Conservation (phyloP, 257 asterid species). For the Phtheirospermum japonicum region DNA sequence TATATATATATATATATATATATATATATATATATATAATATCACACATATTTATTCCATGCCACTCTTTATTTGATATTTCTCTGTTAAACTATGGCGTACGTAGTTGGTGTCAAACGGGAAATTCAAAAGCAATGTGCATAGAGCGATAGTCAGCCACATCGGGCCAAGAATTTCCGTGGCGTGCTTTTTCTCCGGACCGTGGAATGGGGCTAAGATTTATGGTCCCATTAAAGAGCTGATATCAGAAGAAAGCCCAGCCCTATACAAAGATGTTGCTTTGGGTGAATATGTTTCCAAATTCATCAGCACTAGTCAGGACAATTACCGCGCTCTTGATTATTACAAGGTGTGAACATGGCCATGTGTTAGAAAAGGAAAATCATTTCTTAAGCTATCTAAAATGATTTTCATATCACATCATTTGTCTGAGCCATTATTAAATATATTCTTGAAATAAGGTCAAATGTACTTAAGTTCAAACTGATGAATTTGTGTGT, state of each 20-base stretch:
- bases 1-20: no score
- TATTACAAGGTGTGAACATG: conserved; percentile 36
- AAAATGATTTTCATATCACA: no score
- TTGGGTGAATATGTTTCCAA: conserved; percentile 36
- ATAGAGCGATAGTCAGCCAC: conserved; percentile 36
- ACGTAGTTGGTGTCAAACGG: conserved; percentile 50
- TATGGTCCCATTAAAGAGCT: conserved; percentile 53
- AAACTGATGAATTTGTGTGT: no score
- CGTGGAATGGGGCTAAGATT: conserved; percentile 16
- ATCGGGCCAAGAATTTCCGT: conserved; percentile 49
- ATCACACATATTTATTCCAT: neutral
- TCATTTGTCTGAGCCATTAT: no score
- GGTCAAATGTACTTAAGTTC: no score
- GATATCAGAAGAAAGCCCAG: conserved; percentile 40
- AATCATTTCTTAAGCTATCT: neutral
- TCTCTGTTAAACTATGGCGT: neutral
- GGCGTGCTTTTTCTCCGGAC: conserved; percentile 40
- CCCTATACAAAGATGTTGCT: conserved; percentile 29
- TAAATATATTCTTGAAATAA: no score
- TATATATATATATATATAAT: no score
- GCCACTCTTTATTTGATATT: neutral
- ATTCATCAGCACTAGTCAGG: conserved; percentile 33
- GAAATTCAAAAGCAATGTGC: conserved; percentile 42
- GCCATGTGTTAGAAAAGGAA: neutral
- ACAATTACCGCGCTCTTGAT: conserved; percentile 33